These are phyloP conservation scores for Colletotrichum sp. DNA, from an alignment of 2,329 filamentous ascomycete genomes.

Conservation along the genomic window DNA sequence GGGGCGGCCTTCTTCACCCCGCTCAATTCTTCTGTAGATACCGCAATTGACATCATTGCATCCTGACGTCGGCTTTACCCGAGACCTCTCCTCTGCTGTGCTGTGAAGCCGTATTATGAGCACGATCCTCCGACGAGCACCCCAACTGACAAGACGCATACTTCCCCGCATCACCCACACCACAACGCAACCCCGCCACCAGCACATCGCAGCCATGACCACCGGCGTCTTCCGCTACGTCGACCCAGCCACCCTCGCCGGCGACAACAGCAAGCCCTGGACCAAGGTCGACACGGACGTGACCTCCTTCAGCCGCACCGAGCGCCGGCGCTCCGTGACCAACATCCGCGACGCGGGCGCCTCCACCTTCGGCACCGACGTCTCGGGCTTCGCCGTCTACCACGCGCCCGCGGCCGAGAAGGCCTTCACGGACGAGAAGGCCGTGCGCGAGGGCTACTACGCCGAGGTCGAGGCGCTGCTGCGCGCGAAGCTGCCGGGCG, in stretches of 20 bases:
- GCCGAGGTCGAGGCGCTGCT: conserved; percentile 64
- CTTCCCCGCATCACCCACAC: neutral
- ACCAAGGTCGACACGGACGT: conserved; percentile 67
- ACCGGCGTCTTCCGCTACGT: conserved; percentile 65
- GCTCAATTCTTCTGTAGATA: neutral
- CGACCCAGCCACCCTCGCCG: conserved; percentile 51
- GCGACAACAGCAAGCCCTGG: conserved; percentile 59
- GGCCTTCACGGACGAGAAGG: conserved; percentile 58
- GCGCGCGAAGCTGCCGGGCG: conserved; percentile 54
- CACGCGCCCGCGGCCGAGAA: conserved; percentile 57
- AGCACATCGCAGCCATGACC: conserved; percentile 51
- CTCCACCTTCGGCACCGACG: conserved; percentile 58
- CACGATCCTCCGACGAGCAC: neutral
- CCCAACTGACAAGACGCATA: neutral
- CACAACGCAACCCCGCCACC: neutral
- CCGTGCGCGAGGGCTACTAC: conserved; percentile 65
- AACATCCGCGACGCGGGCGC: conserved; percentile 57
- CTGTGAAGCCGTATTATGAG: neutral
- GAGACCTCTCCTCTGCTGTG: neutral
- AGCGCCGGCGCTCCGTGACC: conserved; percentile 52
- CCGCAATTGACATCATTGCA: neutral
- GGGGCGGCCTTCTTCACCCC: neutral
- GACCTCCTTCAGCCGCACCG: conserved; percentile 54
- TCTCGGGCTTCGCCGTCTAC: conserved; percentile 63
- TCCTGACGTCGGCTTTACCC: neutral